Conservation (phyloP, 176 grass and related monocot genomes). For the Pontederia crassipes region DNA sequence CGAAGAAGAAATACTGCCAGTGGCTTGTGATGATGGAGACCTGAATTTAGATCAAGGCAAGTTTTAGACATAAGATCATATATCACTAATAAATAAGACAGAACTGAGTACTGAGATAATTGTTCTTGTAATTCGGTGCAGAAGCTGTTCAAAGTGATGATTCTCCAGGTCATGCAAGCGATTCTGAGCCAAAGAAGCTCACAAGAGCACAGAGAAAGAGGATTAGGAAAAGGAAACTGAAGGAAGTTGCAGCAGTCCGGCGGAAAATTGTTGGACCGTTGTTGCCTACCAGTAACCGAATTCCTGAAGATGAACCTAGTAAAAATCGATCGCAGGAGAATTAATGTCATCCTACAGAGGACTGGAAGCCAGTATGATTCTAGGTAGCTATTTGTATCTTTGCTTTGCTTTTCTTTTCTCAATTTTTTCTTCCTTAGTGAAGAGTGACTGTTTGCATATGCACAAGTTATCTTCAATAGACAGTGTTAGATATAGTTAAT, state of each 20-base stretch:
- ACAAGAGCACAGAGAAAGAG: conserved; percentile 26
- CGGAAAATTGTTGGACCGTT: conserved; percentile 20
- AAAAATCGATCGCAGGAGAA: neutral
- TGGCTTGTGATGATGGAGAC: neutral
- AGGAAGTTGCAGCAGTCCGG: conserved; percentile 8
- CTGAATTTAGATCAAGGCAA: conserved; percentile 11
- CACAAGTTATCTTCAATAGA: no score
- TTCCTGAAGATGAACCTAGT: neutral
- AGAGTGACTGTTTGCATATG: no score
- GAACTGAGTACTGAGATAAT: neutral
- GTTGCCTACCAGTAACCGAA: conserved; percentile 1
- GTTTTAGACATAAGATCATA: neutral
- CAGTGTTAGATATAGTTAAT: no score
- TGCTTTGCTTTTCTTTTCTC: no score
- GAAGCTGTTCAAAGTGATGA: conserved; percentile 1
- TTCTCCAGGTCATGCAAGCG: neutral
- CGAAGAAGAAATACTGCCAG: conserved; percentile 1
- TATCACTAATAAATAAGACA: neutral
- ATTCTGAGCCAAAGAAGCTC: conserved; percentile 2
- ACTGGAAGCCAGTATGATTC: no score
- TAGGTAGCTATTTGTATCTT: no score
- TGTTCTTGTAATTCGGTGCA: conserved; percentile 4
- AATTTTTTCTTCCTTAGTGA: no score
- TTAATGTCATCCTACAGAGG: neutral
- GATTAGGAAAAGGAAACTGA: conserved; percentile 19